Base-by-base conservation (phyloP, 2,329 filamentous ascomycete species). In the Leptographium flavum region DNA sequence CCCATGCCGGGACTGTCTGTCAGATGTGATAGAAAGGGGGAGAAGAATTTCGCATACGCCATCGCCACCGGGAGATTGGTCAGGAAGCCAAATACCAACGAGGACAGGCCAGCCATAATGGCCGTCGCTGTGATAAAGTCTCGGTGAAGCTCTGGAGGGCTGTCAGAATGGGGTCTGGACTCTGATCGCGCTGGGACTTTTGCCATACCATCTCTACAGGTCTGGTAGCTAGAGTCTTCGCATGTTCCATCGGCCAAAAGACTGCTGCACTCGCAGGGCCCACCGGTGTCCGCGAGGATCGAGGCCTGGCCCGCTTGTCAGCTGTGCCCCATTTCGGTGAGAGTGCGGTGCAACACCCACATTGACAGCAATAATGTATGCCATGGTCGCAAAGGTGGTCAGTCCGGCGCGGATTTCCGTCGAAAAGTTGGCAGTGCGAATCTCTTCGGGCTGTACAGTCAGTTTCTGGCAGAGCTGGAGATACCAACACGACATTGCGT, bases 111-210 rank as follows among this genome's bases (percentile, higher is more conserved):
- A 6, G 83, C 70, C 43, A 92, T 75, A 10, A 83, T 83, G n/a
- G 85, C 82, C 1, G 87, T 93, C 4, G 83, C 83, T 1, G 86
- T 93, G 47, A 92, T 79, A 17, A 92, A 66, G 59, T 93, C 86
- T 28, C 81, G 75, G 52, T 84, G 81, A 50, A 93, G 61, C 38
- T 69, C 78, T 70, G 22, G 8, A 11, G 10, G 3, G 10, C 6
- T 21, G 19, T 23, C 28, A 21, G 13, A n/a, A n/a, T 35, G 21
- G 45, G 33, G 19, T 21, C 17, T 52, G 48, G 28, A 25, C 3
- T 32, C 1, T 41, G 11, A 17, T 38, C 2, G 13, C 10, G 19
- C 15, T n/a, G 6, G 15, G n/a, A 19, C 15, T 13, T 19, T 22
- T 4, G 32, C 5, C 28, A 3, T 44, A 37, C 47, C 44, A 10